phyloP scores from a whole-genome alignment of 495 filamentous ascomycete genomes.

The Penicillium subrubescens region DNA sequence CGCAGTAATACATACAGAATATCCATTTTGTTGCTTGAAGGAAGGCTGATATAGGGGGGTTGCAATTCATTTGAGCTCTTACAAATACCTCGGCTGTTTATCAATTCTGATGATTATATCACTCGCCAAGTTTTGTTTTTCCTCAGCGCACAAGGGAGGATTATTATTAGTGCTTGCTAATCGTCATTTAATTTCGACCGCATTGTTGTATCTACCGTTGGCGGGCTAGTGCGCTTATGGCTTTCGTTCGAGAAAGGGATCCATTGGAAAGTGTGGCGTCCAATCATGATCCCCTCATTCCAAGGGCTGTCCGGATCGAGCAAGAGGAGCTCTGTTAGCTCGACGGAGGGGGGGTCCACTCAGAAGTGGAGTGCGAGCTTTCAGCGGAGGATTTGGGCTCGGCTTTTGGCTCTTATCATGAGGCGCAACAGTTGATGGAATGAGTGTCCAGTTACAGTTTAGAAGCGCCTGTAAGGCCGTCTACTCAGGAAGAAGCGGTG shows the following conservation, averaged over 20 bases:
- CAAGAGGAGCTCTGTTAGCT: background rate
- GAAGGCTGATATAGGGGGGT: background rate
- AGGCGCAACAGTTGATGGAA: background rate
- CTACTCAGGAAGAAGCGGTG: background rate
- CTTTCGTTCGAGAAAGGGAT: background rate
- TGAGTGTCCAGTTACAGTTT: background rate
- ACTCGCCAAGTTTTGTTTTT: background rate
- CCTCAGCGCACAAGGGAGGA: background rate
- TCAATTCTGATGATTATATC: background rate
- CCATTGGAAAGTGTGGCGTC: background rate
- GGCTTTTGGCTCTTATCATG: conserved; percentile 9
- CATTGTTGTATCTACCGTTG: background rate
- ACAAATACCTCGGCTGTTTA: background rate
- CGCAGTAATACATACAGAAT: too few species aligned
- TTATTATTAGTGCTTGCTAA: background rate
- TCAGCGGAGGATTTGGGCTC: background rate
- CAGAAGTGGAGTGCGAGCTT: background rate
- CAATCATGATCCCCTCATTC: background rate
- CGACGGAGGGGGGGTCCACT: background rate
- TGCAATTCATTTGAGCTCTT: background rate
- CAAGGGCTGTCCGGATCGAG: conserved; percentile 4
- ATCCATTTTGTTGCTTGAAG: too few species aligned
- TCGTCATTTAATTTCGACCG: background rate
- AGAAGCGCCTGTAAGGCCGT: background rate
- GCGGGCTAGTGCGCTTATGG: background rate